Evolutionary conservation across 495 filamentous ascomycete genomes (phyloP), one percentile per base, ranked within the genome.

Genomic region (Massariosphaeria phaeospora): DNA sequence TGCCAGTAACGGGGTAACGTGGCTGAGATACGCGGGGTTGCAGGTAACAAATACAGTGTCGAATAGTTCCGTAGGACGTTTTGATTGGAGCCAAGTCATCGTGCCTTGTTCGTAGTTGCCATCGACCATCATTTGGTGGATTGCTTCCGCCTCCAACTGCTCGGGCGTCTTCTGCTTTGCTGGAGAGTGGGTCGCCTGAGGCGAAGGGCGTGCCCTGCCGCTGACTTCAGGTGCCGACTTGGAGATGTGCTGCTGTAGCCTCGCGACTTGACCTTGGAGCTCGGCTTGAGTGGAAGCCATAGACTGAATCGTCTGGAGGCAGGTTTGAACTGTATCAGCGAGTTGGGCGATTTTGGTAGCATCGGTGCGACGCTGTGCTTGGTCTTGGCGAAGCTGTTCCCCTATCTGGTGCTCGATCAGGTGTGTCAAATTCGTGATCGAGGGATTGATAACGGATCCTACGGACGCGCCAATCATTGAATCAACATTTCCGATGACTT

Each of bases 11-110:
- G 86, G 82, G 35, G 81, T 84, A 23, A 96, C 65, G n/a, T 78
- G 76, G 9, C 72, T 73, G 49, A 96, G 69, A 66, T 86, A 94
- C 3, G 73, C 67, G 0, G 89, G 88, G 59, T 84, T 79, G 61
- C 85, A 77, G 57, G 81, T 83, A 43, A 81, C 79, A 59, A 97
- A 85, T 50, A 91, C 81, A 36, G 82, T 76, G 61, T 91, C 83
- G 65, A 95, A 98, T 26, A 98, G 72, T 49, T 84, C 82, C 17
- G 76, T 76, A 60, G 91, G 80, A 50, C 83, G 80, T 50, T 72
- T 70, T 18, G 86, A 88, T 76, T 95, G 91, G 25, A 97, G 79
- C 91, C 91, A 98, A 75, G 88, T 63, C 48, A 75, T 70, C 13
- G 51, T 60, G 44, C 42, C 46, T 33, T 59, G 83, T 62, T 95